Conservation (phyloP, 2,329 filamentous ascomycete genomes). For the Aspergillus sp. region DNA sequence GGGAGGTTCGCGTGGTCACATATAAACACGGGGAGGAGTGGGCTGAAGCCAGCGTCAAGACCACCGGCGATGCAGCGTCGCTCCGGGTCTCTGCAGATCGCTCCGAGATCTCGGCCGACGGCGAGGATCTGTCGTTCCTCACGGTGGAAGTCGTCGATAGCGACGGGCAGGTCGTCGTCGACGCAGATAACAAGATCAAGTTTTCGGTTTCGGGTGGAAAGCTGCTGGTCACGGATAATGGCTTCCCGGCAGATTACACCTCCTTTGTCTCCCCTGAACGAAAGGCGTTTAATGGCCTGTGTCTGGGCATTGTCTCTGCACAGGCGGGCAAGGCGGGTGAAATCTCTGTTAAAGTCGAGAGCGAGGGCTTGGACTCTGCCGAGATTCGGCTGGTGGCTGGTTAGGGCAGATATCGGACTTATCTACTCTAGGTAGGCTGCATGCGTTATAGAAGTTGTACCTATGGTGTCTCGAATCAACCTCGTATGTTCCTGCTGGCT, state of each 20-base stretch:
- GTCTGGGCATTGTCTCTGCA: not conserved
- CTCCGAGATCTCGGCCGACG: not conserved
- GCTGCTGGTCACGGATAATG: constrained; percentile 8
- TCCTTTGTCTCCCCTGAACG: not conserved
- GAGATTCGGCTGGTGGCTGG: not conserved
- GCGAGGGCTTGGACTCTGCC: not conserved
- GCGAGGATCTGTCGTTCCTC: constrained; percentile 1
- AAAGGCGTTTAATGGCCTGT: constrained; percentile 3
- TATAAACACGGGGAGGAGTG: constrained; percentile 5
- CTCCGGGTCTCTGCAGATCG: not conserved
- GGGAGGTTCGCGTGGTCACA: not conserved
- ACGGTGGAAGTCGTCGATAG: constrained; percentile 2
- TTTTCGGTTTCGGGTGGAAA: constrained; percentile 6
- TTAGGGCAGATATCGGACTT: too few relatives aligned
- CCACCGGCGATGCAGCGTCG: not conserved
- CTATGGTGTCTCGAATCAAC: too few relatives aligned
- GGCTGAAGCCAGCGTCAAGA: constrained; percentile 3
- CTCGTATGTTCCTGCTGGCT: too few relatives aligned
- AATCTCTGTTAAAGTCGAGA: not conserved
- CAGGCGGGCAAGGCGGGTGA: not conserved
- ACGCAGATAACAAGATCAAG: not conserved
- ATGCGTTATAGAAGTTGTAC: too few relatives aligned
- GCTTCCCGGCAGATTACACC: constrained; percentile 1
- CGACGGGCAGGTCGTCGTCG: not conserved
- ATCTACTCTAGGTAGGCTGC: too few relatives aligned